A percentile compares a stretch with the other conserved stretches of the same genome.
Evolutionary conservation across 1,284 basidiomycete genomes (phyloP).

Genomic region (Paramarasmius palmivorus): DNA sequence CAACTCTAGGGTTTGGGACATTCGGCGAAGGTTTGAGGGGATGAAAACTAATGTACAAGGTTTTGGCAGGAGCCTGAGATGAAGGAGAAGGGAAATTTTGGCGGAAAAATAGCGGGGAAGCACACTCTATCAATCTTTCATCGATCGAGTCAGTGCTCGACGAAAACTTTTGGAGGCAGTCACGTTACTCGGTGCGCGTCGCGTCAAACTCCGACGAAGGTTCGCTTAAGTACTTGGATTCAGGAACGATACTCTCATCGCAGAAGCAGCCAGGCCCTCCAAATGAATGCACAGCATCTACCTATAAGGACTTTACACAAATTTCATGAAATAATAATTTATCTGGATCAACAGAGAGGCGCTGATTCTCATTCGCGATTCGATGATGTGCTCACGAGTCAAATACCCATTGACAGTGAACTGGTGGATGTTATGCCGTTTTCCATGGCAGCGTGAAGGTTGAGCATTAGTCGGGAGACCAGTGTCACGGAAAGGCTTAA

Average conservation of each 20-base stretch:
- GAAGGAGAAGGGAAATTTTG: conserved; percentile 30
- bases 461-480: neutral
- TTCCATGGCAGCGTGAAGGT: neutral
- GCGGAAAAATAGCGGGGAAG: conserved; percentile 2
- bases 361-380: no score
- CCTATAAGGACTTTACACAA: no score
- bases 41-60: conserved; percentile 21
- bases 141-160: conserved; percentile 6
- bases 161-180: neutral
- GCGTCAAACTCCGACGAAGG: no score
- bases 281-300: no score
- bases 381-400: no score
- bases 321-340: no score
- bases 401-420: neutral
- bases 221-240: no score
- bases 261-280: no score
- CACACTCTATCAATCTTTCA: conserved; percentile 3
- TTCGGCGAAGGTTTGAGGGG: conserved; percentile 24
- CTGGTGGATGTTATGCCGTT: neutral
- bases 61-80: conserved; percentile 26
- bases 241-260: no score
- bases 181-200: no score
- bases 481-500: neutral
- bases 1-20: conserved; percentile 57
- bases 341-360: no score